These are phyloP conservation scores for Cystobasidiopsis lactophilus DNA, from an alignment of 768 basidiomycete genomes.

Conservation along the genomic window DNA sequence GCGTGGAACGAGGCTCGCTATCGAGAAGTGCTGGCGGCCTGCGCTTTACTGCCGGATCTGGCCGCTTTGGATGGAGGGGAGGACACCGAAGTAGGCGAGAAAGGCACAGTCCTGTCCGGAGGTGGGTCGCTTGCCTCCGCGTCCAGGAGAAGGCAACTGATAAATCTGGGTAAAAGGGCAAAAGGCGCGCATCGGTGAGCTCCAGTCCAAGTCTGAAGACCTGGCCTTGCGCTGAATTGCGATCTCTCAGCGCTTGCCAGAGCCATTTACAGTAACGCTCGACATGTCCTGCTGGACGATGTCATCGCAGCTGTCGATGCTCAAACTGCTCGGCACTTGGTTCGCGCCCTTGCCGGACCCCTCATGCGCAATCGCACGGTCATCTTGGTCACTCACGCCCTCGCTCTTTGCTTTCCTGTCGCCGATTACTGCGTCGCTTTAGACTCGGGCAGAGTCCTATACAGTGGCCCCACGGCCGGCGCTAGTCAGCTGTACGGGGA, in stretches of 20 bases:
- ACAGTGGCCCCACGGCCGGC: slow-evolving; percentile 11
- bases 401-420: slow-evolving; percentile 13
- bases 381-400: slow-evolving; percentile 19
- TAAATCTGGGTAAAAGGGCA: too few relatives aligned
- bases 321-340: slow-evolving; percentile 44
- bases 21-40: slow-evolving; percentile 45
- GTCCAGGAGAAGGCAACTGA: too few relatives aligned
- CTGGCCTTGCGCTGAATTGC: too few relatives aligned
- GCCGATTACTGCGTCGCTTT: slow-evolving; percentile 16
- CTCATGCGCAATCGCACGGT: slow-evolving; percentile 52
- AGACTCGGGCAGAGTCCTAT: slow-evolving; percentile 10
- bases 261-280: slow-evolving; percentile 77
- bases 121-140: too few relatives aligned
- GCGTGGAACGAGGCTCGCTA: slow-evolving; percentile 43
- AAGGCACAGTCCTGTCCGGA: too few relatives aligned
- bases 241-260: too few relatives aligned
- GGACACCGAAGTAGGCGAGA: slow-evolving; percentile 31
- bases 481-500: too few relatives aligned
- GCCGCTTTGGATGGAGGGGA: slow-evolving; percentile 52
- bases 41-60: slow-evolving; percentile 50
- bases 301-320: slow-evolving; percentile 26
- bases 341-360: slow-evolving; percentile 37
- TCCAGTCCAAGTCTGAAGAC: too few relatives aligned
- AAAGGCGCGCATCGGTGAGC: slow-evolving; percentile 28
- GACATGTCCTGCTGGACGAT: slow-evolving; percentile 13